phyloP scores from a whole-genome alignment of 2,329 filamentous ascomycete species.

The Colletotrichum sp. region DNA sequence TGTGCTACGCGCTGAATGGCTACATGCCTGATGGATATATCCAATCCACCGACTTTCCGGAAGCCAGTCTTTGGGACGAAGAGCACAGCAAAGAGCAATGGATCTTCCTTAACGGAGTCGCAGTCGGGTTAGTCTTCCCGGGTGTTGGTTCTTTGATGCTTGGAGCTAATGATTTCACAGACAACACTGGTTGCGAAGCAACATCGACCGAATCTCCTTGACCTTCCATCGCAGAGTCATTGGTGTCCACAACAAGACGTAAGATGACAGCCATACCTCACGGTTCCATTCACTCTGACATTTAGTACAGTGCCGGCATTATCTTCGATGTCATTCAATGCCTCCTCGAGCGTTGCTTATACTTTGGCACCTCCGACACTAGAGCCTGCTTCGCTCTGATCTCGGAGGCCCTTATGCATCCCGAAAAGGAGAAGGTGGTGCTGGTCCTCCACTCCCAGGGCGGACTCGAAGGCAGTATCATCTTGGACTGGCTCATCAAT shows the following conservation, averaged over 20 bases:
- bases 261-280: neutral
- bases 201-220: conserved; percentile 72
- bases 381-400: conserved; percentile 66
- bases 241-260: conserved; percentile 77
- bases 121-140: conserved; percentile 54
- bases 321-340: conserved; percentile 81
- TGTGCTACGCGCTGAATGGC: conserved; percentile 60
- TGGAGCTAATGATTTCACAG: conserved; percentile 31
- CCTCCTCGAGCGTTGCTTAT: conserved; percentile 76
- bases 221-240: conserved; percentile 75
- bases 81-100: conserved; percentile 69
- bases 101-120: conserved; percentile 82
- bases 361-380: conserved; percentile 73
- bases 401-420: conserved; percentile 67
- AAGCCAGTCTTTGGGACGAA: conserved; percentile 4
- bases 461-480: conserved; percentile 73
- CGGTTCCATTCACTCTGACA: neutral
- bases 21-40: conserved; percentile 39
- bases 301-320: conserved; percentile 56
- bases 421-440: conserved; percentile 69
- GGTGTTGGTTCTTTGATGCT: accelerated
- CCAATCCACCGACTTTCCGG: conserved; percentile 54
- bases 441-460: conserved; percentile 81
- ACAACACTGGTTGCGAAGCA: conserved; percentile 71
- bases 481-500: conserved; percentile 78